Evolutionary conservation across 148 eudicot species (phyloP), one percentile per base, ranked within the genome.

Genomic region (Drosera capensis): DNA sequence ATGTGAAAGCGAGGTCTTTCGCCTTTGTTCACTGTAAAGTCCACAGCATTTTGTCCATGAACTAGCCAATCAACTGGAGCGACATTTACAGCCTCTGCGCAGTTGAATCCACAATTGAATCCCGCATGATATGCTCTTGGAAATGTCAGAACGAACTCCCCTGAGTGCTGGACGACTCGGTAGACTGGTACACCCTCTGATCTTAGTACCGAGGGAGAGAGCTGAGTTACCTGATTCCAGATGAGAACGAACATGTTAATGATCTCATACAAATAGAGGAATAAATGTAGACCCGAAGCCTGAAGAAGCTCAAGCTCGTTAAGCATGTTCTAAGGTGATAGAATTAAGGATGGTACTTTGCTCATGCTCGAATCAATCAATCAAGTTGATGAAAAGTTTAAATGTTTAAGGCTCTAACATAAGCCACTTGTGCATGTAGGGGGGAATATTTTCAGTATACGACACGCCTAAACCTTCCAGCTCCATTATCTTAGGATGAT

Each of bases 21-120:
- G 76, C 34, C 12, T 46, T 25, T 78, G 71, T 43, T 58, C 30
- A 44, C 85, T 58, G 38, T 78, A 78, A 15, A 78, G 80, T 78
- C 80, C 20, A 73, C 74, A 15, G 80, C 85, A 62, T 36, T 57
- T 65, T 70, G 80, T 16, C 85, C 85, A 56, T 78, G 85, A 23
- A 56, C 38, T 28, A 78, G 51, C 80, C 85, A 78, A 47, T 78
- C 80, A 46, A 70, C 64, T 2, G 80, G 85, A 11, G 80, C 85
- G 53, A 78, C 80, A 54, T 78, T 78, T 14, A 78, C 80, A 14
- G 80, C 85, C 71, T 78, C 85, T 0, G 80, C 85, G 53, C 85
- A 78, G 40, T 78, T 78, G 54, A 78, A 78, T 20, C 80, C 85
- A 62, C 70, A 78, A 51, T 78, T 78, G 45, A 78, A 78, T 30